Evolutionary conservation across 1,284 basidiomycete genomes (phyloP).

Genomic region (Rhizoctonia solani): DNA sequence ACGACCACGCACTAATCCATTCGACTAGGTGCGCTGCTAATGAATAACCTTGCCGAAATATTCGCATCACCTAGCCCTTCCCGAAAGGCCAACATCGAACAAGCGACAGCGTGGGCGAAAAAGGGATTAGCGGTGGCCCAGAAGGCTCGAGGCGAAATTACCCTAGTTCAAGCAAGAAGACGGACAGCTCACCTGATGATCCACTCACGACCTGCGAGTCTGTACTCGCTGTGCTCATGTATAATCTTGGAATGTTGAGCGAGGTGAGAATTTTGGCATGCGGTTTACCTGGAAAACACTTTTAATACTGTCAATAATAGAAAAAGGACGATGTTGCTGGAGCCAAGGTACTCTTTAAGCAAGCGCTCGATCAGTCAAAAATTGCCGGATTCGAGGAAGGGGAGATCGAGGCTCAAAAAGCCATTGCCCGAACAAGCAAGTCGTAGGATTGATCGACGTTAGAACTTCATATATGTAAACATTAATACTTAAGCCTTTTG

Average conservation of each 20-base stretch:
- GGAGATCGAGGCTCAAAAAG: constrained; percentile 13
- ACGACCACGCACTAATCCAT: constrained; percentile 11
- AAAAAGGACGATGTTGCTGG: constrained; percentile 23
- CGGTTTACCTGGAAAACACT: background rate
- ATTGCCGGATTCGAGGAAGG: constrained; percentile 17
- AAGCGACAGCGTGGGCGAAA: constrained; percentile 38
- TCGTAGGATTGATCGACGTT: background rate
- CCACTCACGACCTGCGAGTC: constrained; percentile 22
- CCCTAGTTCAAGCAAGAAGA: background rate
- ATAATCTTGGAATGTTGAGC: constrained; percentile 38
- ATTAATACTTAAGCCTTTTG: too few relatives aligned
- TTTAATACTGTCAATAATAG: background rate
- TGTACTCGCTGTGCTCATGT: constrained; percentile 33
- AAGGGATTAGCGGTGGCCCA: constrained; percentile 37
- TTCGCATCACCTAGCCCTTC: constrained; percentile 29
- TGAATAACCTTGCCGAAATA: constrained; percentile 61
- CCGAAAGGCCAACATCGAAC: constrained; percentile 35
- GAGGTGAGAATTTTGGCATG: constrained; percentile 16
- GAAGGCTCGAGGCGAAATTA: constrained; percentile 35
- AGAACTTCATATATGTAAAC: background rate
- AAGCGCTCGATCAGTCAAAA: constrained; percentile 7
- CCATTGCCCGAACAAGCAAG: constrained; percentile 5
- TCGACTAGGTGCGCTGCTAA: constrained; percentile 64
- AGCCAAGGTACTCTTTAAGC: constrained; percentile 11
- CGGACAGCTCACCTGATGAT: background rate